phyloP scores from a whole-genome alignment of 441 rosid species.

The Mallotus repandus region DNA sequence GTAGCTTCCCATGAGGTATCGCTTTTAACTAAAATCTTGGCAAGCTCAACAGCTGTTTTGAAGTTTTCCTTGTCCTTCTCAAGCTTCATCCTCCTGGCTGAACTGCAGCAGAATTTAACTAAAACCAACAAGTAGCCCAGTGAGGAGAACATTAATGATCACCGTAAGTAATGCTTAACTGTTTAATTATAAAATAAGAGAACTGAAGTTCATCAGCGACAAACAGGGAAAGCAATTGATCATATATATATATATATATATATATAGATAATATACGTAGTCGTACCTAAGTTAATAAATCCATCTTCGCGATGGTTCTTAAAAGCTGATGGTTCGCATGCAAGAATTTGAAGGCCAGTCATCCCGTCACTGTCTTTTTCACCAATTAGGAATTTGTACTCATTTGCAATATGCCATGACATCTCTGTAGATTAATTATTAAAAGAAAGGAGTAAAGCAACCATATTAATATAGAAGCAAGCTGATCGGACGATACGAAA shows the following conservation, averaged over 20 bases:
- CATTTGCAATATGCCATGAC: conserved; percentile 16
- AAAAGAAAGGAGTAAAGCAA: not conserved
- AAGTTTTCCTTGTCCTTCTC: not conserved
- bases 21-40: conserved; percentile 14
- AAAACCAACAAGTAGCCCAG: not conserved
- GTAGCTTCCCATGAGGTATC: conserved; percentile 22
- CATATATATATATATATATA: too few species aligned
- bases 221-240: too few species aligned
- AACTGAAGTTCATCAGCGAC: too few species aligned
- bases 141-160: too few species aligned
- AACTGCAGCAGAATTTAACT: not conserved
- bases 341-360: conserved; percentile 27
- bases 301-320: not conserved
- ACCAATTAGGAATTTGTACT: conserved; percentile 8
- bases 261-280: too few species aligned
- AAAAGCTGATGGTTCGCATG: conserved; percentile 26
- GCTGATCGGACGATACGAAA: not conserved
- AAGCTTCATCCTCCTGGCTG: not conserved
- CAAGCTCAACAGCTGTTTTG: conserved; percentile 18
- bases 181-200: too few species aligned
- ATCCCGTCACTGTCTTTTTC: conserved; percentile 21
- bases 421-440: not conserved
- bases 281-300: not conserved
- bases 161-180: too few species aligned
- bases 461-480: not conserved